Percentiles rank a stretch among this genome's conserved stretches.
Evolutionary conservation across 352 stramenopile species (phyloP).

Genomic region (Saprolegnia parasitica): DNA sequence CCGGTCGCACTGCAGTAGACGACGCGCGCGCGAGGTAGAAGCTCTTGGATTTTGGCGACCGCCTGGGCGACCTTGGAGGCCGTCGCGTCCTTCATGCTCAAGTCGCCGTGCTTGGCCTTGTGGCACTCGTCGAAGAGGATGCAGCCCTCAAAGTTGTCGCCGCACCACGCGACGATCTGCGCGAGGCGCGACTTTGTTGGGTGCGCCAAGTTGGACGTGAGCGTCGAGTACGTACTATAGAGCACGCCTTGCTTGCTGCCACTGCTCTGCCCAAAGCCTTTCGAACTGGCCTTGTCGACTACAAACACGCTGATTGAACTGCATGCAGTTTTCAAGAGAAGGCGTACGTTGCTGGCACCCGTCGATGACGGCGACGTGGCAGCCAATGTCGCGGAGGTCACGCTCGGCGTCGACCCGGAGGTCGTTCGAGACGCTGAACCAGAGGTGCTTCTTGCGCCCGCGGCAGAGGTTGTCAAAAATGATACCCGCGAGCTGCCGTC

Average conservation of each 20-base stretch:
- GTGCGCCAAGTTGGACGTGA: constrained; percentile 38
- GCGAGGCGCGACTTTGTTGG: constrained; percentile 38
- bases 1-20: constrained; percentile 75
- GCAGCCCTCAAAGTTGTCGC: constrained; percentile 39
- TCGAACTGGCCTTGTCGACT: constrained; percentile 27
- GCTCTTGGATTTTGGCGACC: constrained; percentile 51
- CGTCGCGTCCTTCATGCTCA: constrained; percentile 29
- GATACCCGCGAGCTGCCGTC: constrained; percentile 61
- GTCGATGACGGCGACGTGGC: constrained; percentile 31
- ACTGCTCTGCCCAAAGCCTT: constrained; percentile 34
- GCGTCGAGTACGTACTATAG: constrained; percentile 55
- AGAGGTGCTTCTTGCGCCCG: constrained; percentile 59
- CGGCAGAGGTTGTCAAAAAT: constrained; percentile 50
- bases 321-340: background rate
- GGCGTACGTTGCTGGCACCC: constrained; percentile 28
- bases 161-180: constrained; percentile 60
- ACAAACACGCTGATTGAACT: background rate
- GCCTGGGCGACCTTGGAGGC: constrained; percentile 45
- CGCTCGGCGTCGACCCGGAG: constrained; percentile 57
- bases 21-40: constrained; percentile 51
- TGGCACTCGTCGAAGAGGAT: constrained; percentile 70
- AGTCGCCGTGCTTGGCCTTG: constrained; percentile 68
- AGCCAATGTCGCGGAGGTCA: constrained; percentile 38
- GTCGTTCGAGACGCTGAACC: constrained; percentile 68
- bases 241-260: constrained; percentile 39